These are phyloP conservation scores for Filosporella fistucella DNA, from an alignment of 495 filamentous ascomycete genomes.

Conservation along the genomic window DNA sequence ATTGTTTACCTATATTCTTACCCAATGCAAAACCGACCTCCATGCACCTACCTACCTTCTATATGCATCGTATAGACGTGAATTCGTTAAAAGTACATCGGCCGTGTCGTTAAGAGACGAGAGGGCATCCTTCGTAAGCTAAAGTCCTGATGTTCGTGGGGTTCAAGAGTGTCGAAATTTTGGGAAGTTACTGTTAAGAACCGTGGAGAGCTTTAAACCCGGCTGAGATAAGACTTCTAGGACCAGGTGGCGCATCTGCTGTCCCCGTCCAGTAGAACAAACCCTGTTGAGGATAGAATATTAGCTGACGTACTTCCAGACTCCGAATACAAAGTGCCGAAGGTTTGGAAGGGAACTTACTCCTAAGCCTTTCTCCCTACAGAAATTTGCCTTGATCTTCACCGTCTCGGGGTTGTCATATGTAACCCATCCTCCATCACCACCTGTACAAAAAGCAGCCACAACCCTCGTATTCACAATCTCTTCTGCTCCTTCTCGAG, in stretches of 20 bases:
- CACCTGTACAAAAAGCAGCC: slow-evolving; percentile 75
- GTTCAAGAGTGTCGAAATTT: too few species aligned
- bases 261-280: slow-evolving; percentile 93
- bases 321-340: too few species aligned
- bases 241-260: slow-evolving; percentile 59
- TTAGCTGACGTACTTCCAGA: too few species aligned
- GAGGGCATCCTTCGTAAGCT: too few species aligned
- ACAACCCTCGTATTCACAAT: slow-evolving; percentile 57
- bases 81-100: too few species aligned
- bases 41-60: too few species aligned
- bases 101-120: too few species aligned
- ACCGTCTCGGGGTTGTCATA: slow-evolving; percentile 86
- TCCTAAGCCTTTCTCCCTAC: slow-evolving; percentile 68
- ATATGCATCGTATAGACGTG: too few species aligned
- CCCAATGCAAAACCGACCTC: too few species aligned
- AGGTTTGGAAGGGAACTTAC: slow-evolving; percentile 31
- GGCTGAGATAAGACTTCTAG: slow-evolving; percentile 68
- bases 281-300: slow-evolving; percentile 49
- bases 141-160: too few species aligned
- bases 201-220: slow-evolving; percentile 67
- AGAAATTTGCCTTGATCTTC: slow-evolving; percentile 78
- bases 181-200: too few species aligned
- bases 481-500: slow-evolving; percentile 65
- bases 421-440: slow-evolving; percentile 79
- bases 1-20: too few species aligned